These are phyloP conservation scores for Phytophthora melonis DNA, from an alignment of 352 stramenopile species.

Conservation along the genomic window DNA sequence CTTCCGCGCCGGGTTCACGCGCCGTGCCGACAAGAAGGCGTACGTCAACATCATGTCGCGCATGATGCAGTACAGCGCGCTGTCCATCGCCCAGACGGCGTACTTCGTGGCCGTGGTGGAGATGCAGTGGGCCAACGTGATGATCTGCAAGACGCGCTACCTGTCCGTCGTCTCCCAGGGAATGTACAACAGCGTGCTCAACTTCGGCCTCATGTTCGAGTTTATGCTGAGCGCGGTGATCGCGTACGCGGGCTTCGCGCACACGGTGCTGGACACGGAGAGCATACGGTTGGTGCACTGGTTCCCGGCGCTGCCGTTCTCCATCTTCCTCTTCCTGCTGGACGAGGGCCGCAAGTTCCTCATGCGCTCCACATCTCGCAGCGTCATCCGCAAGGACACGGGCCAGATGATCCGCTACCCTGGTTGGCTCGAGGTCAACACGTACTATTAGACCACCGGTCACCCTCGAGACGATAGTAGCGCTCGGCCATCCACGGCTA, in stretches of 20 bases:
- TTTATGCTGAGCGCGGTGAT: constrained; percentile 89
- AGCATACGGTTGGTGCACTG: constrained; percentile 92
- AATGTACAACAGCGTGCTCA: constrained; percentile 93
- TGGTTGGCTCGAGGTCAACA: constrained; percentile 91
- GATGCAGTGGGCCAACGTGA: constrained; percentile 92
- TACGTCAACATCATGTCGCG: constrained; percentile 89
- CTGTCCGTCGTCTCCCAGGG: constrained; percentile 91
- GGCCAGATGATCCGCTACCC: constrained; percentile 84
- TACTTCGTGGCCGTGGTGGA: constrained; percentile 90
- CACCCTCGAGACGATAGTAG: neutral
- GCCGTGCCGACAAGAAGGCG: constrained; percentile 36
- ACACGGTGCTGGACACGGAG: constrained; percentile 87
- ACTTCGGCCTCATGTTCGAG: constrained; percentile 95
- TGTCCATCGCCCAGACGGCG: constrained; percentile 87
- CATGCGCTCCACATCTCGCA: constrained; percentile 84
- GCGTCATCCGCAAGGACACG: constrained; percentile 79
- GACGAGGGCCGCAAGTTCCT: constrained; percentile 93
- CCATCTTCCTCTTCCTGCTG: constrained; percentile 88
- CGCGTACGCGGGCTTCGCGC: constrained; percentile 83
- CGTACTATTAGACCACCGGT: constrained; percentile 83
- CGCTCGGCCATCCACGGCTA: constrained; percentile 8
- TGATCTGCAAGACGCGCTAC: constrained; percentile 95
- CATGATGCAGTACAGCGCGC: constrained; percentile 87
- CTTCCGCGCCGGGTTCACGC: constrained; percentile 62
- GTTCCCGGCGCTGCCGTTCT: constrained; percentile 92